phyloP scores from a whole-genome alignment of 2,329 filamentous ascomycete genomes.

The Trichoderma lentiforme region DNA sequence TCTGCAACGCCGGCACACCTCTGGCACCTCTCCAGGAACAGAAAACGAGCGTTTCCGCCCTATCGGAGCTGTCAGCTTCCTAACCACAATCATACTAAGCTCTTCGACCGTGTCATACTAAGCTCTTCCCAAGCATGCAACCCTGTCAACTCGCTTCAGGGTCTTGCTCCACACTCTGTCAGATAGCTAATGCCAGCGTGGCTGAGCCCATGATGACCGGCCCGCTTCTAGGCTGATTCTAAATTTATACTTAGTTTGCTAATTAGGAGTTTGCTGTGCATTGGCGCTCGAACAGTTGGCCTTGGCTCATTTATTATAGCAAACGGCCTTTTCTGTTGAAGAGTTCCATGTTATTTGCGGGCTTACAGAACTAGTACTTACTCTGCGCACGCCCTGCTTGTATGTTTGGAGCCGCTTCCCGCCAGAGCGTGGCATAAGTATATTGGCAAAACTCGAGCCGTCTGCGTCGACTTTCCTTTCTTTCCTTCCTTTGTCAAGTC shows the following conservation, averaged over 20 bases:
- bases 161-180: neutral
- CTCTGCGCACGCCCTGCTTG: neutral
- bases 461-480: neutral
- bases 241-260: neutral
- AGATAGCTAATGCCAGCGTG: constrained; percentile 6
- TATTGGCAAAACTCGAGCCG: neutral
- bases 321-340: neutral
- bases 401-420: neutral
- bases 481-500: neutral
- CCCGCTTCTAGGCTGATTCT: constrained; percentile 13
- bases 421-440: neutral
- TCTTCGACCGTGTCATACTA: neutral
- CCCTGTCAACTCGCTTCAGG: neutral
- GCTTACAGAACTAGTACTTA: neutral
- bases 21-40: neutral
- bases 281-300: neutral
- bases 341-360: neutral
- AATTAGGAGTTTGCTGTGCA: neutral
- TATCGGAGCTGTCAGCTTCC: neutral
- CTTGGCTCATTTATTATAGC: constrained; percentile 5
- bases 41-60: neutral
- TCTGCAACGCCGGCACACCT: neutral
- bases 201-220: constrained; percentile 11
- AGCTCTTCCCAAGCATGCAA: neutral
- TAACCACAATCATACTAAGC: neutral